Base-by-base conservation (phyloP, 371 early-diverging fungal genomes). In the Mucor lusitanicus region DNA sequence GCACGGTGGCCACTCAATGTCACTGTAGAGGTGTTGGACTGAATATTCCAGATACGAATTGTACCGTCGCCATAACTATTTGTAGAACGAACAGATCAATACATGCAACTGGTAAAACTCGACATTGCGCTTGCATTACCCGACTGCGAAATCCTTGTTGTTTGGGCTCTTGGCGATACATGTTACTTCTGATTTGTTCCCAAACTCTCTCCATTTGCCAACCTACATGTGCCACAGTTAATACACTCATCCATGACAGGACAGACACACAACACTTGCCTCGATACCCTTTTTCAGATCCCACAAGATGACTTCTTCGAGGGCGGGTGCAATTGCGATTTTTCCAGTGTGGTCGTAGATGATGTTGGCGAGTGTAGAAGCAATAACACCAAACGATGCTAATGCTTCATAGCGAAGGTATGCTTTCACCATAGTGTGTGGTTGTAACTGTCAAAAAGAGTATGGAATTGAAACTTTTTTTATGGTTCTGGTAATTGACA, bases 1-100 rank as follows among this genome's bases (percentile, higher is more conserved):
- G 91, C 86, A 30, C 91, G 86, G 82, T 98, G 99, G 17, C 99
- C 99, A 70, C 94, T 96, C 67, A 98, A 88, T 32, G 91, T 90
- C 21, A 94, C 91, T 30, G 77, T 73, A 11, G 86, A 78, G 4
- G 80, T 78, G 4, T 81, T 74, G 9, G 74, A 70, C 57, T 63
- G 60, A 59, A 77, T 79, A 63, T 78, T 86, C 95, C 93, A 94
- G 55, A 94, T 73, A 32, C 94, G 87, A 72, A 95, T 91, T 17
- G 90, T 85, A 66, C 95, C 95, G 73, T 95, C 93, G n/a, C 87
- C 75, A 70, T 95, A 91, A 19, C 87, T 87, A 72, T 6, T 21
- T 7, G 25, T 9, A 50, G 11, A 2, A 6, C 33, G 7, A 3
- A 33, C 1, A 33, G 33, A 50, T 50, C 25, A 50, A 25, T 50